These are phyloP conservation scores for Knufia fluminis DNA, from an alignment of 2,329 filamentous ascomycete species.

Conservation along the genomic window DNA sequence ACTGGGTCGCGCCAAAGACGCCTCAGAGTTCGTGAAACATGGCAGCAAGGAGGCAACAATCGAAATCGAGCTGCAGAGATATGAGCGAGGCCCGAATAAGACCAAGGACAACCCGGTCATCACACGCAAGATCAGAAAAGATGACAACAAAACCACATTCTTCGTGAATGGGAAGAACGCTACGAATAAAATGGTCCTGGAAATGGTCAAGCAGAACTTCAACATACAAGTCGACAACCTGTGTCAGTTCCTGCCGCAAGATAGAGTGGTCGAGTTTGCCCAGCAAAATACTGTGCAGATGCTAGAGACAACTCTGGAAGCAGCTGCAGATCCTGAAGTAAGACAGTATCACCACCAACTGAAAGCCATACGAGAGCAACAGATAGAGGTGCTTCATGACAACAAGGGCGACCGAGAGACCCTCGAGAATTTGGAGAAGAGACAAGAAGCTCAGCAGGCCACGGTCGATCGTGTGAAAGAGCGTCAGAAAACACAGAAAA, in stretches of 20 bases:
- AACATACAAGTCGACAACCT: constrained; percentile 96
- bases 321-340: constrained; percentile 76
- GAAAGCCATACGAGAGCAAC: constrained; percentile 58
- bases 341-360: constrained; percentile 66
- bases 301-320: constrained; percentile 75
- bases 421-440: constrained; percentile 58
- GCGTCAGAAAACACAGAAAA: constrained; percentile 57
- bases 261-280: constrained; percentile 90
- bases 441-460: constrained; percentile 64
- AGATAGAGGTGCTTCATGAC: constrained; percentile 55
- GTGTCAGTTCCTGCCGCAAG: constrained; percentile 93
- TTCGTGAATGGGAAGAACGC: constrained; percentile 60
- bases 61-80: constrained; percentile 78
- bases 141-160: constrained; percentile 75
- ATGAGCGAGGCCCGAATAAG: constrained; percentile 37
- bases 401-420: constrained; percentile 52
- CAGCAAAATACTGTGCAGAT: constrained; percentile 72
- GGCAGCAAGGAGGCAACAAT: constrained; percentile 67
- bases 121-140: constrained; percentile 64
- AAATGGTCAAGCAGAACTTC: constrained; percentile 55
- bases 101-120: constrained; percentile 59
- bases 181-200: constrained; percentile 54
- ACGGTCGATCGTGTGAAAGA: constrained; percentile 79
- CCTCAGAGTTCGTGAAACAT: constrained; percentile 90
- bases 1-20: constrained; percentile 74